Percentiles rank a stretch among this genome's conserved stretches.
Conservation (phyloP, 805 yeast genomes). For the Pichia pseudocactophila region DNA sequence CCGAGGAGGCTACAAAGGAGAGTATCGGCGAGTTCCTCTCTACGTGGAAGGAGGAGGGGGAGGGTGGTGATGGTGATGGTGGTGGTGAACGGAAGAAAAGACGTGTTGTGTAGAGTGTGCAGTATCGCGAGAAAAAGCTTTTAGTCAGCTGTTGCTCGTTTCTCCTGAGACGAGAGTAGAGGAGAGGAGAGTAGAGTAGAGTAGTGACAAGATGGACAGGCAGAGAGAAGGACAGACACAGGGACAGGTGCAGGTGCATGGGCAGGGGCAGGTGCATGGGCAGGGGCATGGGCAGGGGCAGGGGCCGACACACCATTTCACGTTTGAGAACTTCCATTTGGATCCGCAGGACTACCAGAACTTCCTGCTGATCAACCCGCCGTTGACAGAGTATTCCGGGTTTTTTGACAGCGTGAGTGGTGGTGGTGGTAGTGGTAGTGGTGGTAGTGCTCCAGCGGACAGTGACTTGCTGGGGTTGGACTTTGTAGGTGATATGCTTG, state of each 20-base stretch:
- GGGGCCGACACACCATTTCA: not conserved
- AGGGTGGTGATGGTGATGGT: too few relatives aligned
- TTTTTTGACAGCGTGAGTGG: constrained; percentile 12
- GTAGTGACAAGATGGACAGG: not conserved
- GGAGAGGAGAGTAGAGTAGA: too few relatives aligned
- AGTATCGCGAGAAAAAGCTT: too few relatives aligned
- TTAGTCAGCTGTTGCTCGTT: too few relatives aligned
- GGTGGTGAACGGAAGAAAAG: too few relatives aligned
- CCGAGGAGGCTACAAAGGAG: not conserved
- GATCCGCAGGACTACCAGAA: constrained; percentile 30
- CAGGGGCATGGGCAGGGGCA: not conserved
- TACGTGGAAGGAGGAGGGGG: too few relatives aligned
- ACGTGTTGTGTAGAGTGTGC: too few relatives aligned
- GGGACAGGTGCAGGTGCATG: not conserved
- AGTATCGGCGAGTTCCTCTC: not conserved
- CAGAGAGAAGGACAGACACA: not conserved
- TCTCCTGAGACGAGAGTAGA: too few relatives aligned
- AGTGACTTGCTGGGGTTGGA: too few relatives aligned
- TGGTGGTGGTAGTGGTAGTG: too few relatives aligned
- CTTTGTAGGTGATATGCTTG: too few relatives aligned
- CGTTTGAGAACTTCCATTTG: constrained; percentile 24
- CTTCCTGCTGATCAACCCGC: constrained; percentile 29
- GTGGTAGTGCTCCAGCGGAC: too few relatives aligned
- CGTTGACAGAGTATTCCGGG: constrained; percentile 26
- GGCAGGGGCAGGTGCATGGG: not conserved